phyloP scores from a whole-genome alignment of 192 early-diverging fungal genomes.

The Funneliformis geosporum region DNA sequence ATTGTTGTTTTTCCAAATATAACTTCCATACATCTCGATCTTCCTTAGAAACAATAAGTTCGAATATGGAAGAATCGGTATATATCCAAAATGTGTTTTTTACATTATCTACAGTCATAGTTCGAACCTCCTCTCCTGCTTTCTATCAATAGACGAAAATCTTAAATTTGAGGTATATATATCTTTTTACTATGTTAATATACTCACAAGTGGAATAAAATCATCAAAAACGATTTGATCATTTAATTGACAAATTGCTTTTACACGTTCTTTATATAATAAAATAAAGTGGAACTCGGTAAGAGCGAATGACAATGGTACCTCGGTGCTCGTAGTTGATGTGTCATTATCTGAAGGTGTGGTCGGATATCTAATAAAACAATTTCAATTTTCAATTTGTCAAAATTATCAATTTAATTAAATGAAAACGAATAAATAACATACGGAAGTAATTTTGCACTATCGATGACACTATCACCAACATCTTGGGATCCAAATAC shows the following conservation, averaged over 20 bases:
- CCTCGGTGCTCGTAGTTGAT: constrained; percentile 44
- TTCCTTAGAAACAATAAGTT: constrained; percentile 90
- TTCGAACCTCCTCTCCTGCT: constrained; percentile 62
- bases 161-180: constrained; percentile 19
- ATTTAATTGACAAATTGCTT: constrained; percentile 79
- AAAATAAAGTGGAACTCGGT: constrained; percentile 91
- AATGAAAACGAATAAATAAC: constrained; percentile 29
- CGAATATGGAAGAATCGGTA: constrained; percentile 80
- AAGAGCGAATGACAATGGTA: constrained; percentile 75
- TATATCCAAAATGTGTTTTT: constrained; percentile 93
- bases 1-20: constrained; percentile 79
- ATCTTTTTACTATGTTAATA: not conserved
- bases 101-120: constrained; percentile 70
- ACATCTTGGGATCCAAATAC: constrained; percentile 71
- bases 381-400: not conserved
- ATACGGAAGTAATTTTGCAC: constrained; percentile 81
- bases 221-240: constrained; percentile 85
- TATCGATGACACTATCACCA: constrained; percentile 80
- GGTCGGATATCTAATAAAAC: constrained; percentile 51
- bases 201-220: constrained; percentile 64
- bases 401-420: not conserved
- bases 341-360: constrained; percentile 45
- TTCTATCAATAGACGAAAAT: constrained; percentile 39
- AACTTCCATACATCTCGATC: constrained; percentile 94
- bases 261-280: constrained; percentile 74